These are phyloP conservation scores for Tuber microsphaerosporum DNA, from an alignment of 495 filamentous ascomycete species.

Conservation along the genomic window DNA sequence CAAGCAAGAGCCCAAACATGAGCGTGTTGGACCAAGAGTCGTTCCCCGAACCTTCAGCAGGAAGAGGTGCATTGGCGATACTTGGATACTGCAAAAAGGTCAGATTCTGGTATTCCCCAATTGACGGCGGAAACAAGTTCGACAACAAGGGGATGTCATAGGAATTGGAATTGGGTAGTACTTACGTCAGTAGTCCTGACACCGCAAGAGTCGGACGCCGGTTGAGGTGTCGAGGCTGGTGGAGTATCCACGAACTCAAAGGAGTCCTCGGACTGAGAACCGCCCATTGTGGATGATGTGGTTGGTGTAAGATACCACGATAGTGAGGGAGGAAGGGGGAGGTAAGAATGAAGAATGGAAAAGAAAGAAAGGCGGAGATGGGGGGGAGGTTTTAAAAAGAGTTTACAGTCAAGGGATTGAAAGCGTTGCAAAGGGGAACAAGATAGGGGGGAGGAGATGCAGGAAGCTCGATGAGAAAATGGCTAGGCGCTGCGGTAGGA, in stretches of 20 bases:
- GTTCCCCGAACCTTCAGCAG: constrained; percentile 64
- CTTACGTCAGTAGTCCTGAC: constrained; percentile 66
- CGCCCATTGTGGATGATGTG: constrained; percentile 44
- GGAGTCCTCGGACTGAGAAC: constrained; percentile 48
- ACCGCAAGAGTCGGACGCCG: constrained; percentile 60
- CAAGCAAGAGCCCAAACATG: constrained; percentile 53
- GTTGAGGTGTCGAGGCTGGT: constrained; percentile 51
- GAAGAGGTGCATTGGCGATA: constrained; percentile 74
- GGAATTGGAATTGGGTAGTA: constrained; percentile 14
- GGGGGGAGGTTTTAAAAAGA: neutral
- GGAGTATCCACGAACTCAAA: constrained; percentile 78
- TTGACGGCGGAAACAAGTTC: constrained; percentile 12
- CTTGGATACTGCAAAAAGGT: constrained; percentile 55
- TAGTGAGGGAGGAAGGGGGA: constrained; percentile 22
- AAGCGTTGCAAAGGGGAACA: neutral
- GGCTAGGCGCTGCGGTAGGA: neutral
- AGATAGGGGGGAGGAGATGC: neutral
- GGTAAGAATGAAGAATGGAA: constrained; percentile 9
- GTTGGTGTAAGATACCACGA: constrained; percentile 18
- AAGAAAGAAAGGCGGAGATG: neutral
- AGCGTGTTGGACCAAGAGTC: constrained; percentile 63
- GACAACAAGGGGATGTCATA: constrained; percentile 14
- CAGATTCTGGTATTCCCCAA: constrained; percentile 33
- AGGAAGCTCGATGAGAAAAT: neutral
- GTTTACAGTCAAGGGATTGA: neutral